Percentiles rank a stretch among this genome's conserved stretches.
Evolutionary conservation across 331 rosid species (phyloP).

Genomic region (Malus hybrid): DNA sequence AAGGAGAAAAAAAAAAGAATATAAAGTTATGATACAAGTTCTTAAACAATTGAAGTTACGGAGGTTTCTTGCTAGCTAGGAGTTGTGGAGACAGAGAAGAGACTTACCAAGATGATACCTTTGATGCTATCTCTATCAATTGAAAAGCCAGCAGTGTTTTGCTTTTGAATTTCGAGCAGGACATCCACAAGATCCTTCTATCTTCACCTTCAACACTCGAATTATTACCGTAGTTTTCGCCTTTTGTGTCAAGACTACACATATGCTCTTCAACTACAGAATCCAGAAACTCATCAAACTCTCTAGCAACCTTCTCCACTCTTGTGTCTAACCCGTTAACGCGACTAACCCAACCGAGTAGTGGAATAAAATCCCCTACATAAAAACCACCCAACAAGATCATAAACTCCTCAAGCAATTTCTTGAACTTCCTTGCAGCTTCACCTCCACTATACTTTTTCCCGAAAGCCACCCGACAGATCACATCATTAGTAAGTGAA

Average conservation of each 20-base stretch:
- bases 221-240: too few relatives aligned
- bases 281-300: conserved; percentile 17
- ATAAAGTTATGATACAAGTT: too few relatives aligned
- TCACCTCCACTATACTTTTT: conserved; percentile 3
- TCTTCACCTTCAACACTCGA: neutral
- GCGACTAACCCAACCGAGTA: conserved; percentile 13
- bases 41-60: too few relatives aligned
- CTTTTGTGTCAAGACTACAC: neutral
- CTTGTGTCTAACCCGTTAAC: conserved; percentile 8
- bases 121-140: conserved; percentile 14
- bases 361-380: conserved; percentile 20
- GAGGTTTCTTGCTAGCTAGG: too few relatives aligned
- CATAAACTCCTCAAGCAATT: conserved; percentile 7
- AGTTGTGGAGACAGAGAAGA: too few relatives aligned
- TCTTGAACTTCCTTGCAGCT: neutral
- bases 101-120: conserved; percentile 26
- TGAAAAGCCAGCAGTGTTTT: neutral
- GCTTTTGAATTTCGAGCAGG: conserved; percentile 11
- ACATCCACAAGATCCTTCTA: conserved; percentile 22
- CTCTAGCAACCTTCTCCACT: conserved; percentile 2
- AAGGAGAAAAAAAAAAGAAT: too few relatives aligned
- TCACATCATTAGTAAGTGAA: neutral
- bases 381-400: conserved; percentile 8
- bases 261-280: conserved; percentile 12
- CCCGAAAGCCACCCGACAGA: conserved; percentile 21